A percentile compares a stretch with the other conserved stretches of the same genome.
phyloP scores from a whole-genome alignment of 805 yeast genomes.

The Starmerella khaoyaiensis region DNA sequence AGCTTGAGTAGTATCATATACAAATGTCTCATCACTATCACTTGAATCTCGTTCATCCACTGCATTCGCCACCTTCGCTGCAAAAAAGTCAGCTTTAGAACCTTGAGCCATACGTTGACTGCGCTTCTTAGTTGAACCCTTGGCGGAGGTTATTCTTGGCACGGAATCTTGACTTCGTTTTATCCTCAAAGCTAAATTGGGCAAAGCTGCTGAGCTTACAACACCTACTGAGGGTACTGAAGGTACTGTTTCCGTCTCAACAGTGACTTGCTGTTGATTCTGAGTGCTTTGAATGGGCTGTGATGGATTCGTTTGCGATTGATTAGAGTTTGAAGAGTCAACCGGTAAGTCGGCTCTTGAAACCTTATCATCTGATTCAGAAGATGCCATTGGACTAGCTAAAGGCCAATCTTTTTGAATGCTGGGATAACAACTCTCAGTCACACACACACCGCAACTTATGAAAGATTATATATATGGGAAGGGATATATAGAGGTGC shows the following conservation, averaged over 20 bases:
- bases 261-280: conserved; percentile 32
- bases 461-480: too few species aligned
- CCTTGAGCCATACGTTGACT: conserved; percentile 30
- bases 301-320: too few species aligned
- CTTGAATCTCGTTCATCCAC: conserved; percentile 63
- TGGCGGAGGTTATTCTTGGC: conserved; percentile 14
- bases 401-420: too few species aligned
- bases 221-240: conserved; percentile 33
- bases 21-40: conserved; percentile 90
- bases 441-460: too few species aligned
- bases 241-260: conserved; percentile 51
- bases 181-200: conserved; percentile 16
- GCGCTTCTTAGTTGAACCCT: conserved; percentile 32
- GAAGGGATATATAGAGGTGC: too few species aligned
- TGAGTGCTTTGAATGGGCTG: too few species aligned
- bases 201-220: conserved; percentile 7
- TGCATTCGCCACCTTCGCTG: conserved; percentile 88
- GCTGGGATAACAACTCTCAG: too few species aligned
- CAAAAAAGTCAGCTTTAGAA: conserved; percentile 83
- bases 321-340: too few species aligned
- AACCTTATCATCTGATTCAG: too few species aligned
- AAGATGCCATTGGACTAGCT: too few species aligned
- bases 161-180: conserved; percentile 26
- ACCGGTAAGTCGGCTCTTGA: too few species aligned
- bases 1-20: conserved; percentile 49